Conservation (phyloP, 441 rosid species). For the Gossypium trilobum region DNA sequence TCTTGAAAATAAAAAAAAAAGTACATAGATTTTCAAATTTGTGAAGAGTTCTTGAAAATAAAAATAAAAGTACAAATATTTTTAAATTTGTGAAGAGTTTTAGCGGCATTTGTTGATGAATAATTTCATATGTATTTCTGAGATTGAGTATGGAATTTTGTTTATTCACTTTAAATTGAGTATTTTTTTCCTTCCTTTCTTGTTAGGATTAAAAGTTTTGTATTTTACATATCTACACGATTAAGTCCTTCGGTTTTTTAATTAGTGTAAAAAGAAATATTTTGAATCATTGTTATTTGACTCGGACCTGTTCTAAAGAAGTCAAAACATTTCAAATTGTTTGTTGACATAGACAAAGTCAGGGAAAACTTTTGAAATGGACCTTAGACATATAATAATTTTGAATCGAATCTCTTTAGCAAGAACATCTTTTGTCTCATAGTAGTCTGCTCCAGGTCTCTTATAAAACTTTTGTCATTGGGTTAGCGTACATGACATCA, state of each 20-base stretch:
- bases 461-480: too few relatives aligned
- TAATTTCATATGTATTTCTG: too few relatives aligned
- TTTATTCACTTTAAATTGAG: neutral
- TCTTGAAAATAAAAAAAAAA: too few relatives aligned
- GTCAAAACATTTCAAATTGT: neutral
- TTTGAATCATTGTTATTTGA: neutral
- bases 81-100: too few relatives aligned
- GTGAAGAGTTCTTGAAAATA: too few relatives aligned
- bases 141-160: neutral
- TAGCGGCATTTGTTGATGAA: neutral
- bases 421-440: neutral
- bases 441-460: too few relatives aligned
- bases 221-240: too few relatives aligned
- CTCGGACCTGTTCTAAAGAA: neutral
- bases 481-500: neutral
- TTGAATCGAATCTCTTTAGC: neutral
- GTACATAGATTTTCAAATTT: too few relatives aligned
- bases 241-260: too few relatives aligned
- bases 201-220: neutral
- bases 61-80: too few relatives aligned
- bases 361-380: too few relatives aligned
- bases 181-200: neutral
- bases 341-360: neutral
- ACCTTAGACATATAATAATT: too few relatives aligned
- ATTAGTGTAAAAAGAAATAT: neutral